Base-by-base conservation (phyloP, 2,329 filamentous ascomycete genomes). In the Ilyonectria destructans region DNA sequence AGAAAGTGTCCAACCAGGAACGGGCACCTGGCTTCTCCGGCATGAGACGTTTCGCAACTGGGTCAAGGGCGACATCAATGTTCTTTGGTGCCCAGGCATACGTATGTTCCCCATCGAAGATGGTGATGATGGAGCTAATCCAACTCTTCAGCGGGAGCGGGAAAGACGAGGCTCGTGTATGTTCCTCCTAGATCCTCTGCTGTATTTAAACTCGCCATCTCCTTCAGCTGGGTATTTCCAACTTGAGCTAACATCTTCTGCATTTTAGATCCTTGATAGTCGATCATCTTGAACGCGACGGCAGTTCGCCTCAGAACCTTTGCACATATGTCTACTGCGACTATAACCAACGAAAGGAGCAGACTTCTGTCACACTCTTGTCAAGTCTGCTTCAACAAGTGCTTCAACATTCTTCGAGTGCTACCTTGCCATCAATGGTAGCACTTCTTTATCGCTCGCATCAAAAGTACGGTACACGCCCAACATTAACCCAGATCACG, bases 251-350 rank as follows among this genome's bases (percentile, higher is more conserved):
- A 33, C 31, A 33, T 23, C 6, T 15, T 12, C 48, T 26, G 26
- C 19, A 37, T 21, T 19, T 37, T 26, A 55, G 52, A 21, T 55
- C 52, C 31, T 37, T 55, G 33, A 17, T 55, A 15, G 21, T 55
- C 17, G 31, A 40, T 40, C 52, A 55, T 15, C 52, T 55, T 7
- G 52, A 55, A 26, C 52, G 31, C 6, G 52, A 55, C 6, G 12
- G 3, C 12, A 55, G 31, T 21, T 6, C 17, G n/a, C 31, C 33
- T 13, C 13, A 55, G 8, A 21, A n/a, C n/a, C 19, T 35, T 26
- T 55, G n/a, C 31, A 19, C 52, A 12, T 40, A 55, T 19, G 29
- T 55, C 7, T 55, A 55, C 15, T 55, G 52, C 52, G 52, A 55
- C 33, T 21, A 55, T 37, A 55, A 55, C 35, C 52, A 21, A 40